phyloP scores from a whole-genome alignment of 2,329 filamentous ascomycete genomes.

The Phaeosphaeria sp. region DNA sequence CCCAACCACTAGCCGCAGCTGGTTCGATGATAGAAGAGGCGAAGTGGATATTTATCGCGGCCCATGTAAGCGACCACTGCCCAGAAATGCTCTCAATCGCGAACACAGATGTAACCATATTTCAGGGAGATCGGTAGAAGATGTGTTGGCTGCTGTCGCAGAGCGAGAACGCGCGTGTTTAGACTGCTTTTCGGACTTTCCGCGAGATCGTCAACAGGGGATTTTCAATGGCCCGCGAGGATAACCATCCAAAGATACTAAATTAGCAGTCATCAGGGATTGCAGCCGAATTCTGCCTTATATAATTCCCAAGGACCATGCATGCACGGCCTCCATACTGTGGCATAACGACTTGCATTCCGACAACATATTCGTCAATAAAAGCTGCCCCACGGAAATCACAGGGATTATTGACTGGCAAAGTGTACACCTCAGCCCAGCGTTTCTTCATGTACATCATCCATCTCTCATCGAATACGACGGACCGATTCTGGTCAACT shows the following conservation, averaged over 20 bases:
- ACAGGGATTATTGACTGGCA: conserved; percentile 33
- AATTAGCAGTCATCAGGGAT: conserved; percentile 14
- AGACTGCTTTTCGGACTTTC: conserved; percentile 3
- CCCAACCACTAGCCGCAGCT: conserved; percentile 4
- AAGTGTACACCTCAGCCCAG: conserved; percentile 9
- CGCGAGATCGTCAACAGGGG: conserved; percentile 4
- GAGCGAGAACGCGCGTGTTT: conserved; percentile 39
- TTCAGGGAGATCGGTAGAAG: conserved; percentile 17
- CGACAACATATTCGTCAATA: conserved; percentile 26
- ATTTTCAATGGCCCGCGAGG: conserved; percentile 17
- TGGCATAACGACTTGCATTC: conserved; percentile 29
- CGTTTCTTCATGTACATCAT: conserved; percentile 9
- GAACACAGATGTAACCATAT: not conserved
- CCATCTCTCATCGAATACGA: conserved; percentile 14
- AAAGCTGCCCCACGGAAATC: conserved; percentile 11
- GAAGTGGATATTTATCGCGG: conserved; percentile 13
- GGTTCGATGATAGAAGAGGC: conserved; percentile 6
- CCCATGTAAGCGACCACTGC: conserved; percentile 15
- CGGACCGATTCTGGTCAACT: conserved; percentile 6
- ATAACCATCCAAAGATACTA: conserved; percentile 13
- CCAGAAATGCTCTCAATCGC: not conserved
- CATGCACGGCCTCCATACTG: conserved; percentile 17
- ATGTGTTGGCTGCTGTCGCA: conserved; percentile 30
- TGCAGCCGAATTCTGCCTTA: conserved; percentile 1
- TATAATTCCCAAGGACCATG: conserved; percentile 10